These are phyloP conservation scores for Delonix regia DNA, from an alignment of 306 rosid genomes.

Conservation along the genomic window DNA sequence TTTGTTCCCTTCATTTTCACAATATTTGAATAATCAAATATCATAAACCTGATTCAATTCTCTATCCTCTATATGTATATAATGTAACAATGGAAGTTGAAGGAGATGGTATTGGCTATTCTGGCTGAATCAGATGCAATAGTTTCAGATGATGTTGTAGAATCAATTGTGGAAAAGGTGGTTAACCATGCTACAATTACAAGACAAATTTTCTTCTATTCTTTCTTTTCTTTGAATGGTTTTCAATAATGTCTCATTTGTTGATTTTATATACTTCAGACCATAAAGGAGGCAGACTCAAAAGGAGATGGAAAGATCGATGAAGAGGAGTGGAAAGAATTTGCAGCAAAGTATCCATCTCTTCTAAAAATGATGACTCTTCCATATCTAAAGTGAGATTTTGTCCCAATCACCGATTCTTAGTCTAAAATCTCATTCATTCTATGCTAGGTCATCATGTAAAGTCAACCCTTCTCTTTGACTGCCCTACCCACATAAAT, in stretches of 20 bases:
- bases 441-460: neutral
- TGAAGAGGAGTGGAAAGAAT: slow-evolving; percentile 68
- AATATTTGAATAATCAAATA: neutral
- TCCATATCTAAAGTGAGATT: slow-evolving; percentile 66
- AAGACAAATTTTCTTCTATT: slow-evolving; percentile 12
- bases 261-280: slow-evolving; percentile 42
- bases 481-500: neutral
- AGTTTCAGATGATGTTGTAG: slow-evolving; percentile 55
- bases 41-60: slow-evolving; percentile 3
- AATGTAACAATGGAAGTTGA: slow-evolving; percentile 51
- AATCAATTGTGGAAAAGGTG: slow-evolving; percentile 72
- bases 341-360: slow-evolving; percentile 57
- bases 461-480: neutral
- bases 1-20: neutral
- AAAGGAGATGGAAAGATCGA: slow-evolving; percentile 82
- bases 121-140: slow-evolving; percentile 61
- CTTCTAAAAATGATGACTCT: slow-evolving; percentile 73
- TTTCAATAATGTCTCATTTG: neutral
- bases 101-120: slow-evolving; percentile 78
- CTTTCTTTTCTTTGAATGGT: neutral
- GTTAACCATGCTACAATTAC: slow-evolving; percentile 1
- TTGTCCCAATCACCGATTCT: neutral
- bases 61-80: slow-evolving; percentile 2
- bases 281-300: slow-evolving; percentile 62
- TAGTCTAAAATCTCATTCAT: neutral